phyloP scores from a whole-genome alignment of 2,329 filamentous ascomycete species.

The Colletotrichum lini region DNA sequence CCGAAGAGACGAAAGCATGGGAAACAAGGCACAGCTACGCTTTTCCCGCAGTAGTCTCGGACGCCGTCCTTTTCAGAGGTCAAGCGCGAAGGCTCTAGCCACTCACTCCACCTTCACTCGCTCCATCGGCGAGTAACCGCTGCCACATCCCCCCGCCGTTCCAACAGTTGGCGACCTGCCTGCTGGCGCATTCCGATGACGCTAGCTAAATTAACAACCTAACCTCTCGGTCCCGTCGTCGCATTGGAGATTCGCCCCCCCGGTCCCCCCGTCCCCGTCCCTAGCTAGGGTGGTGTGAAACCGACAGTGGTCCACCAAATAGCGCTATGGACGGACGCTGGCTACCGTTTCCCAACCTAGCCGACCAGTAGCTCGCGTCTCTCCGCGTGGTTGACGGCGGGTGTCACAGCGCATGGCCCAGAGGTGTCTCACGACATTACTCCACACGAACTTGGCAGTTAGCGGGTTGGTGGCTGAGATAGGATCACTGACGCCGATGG shows the following conservation, averaged over 20 bases:
- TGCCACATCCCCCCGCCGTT: neutral
- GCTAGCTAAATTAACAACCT: no score
- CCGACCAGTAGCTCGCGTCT: neutral
- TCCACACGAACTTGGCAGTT: conserved; percentile 12
- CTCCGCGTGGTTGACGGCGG: conserved; percentile 32
- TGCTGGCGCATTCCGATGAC: no score
- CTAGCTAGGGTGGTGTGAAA: conserved; percentile 23
- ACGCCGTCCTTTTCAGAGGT: conserved; percentile 21
- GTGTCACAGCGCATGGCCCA: conserved; percentile 6
- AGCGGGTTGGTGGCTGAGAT: conserved; percentile 18
- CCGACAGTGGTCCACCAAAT: conserved; percentile 2
- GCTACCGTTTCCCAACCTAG: conserved; percentile 11
- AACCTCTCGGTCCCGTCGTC: conserved; percentile 14
- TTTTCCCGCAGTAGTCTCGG: conserved; percentile 31
- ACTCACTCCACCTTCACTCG: neutral
- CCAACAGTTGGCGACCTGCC: neutral
- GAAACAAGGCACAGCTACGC: conserved; percentile 38
- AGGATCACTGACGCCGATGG: conserved; percentile 11
- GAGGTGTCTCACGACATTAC: conserved; percentile 5
- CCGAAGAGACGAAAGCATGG: conserved; percentile 10
- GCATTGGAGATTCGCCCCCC: conserved; percentile 8
- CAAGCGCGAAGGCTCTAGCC: conserved; percentile 20
- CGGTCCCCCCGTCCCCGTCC: neutral
- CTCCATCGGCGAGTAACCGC: neutral
- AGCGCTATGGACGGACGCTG: conserved; percentile 13